Evolutionary conservation across 805 yeast genomes (phyloP).

Genomic region (Wickerhamomyces bovis): DNA sequence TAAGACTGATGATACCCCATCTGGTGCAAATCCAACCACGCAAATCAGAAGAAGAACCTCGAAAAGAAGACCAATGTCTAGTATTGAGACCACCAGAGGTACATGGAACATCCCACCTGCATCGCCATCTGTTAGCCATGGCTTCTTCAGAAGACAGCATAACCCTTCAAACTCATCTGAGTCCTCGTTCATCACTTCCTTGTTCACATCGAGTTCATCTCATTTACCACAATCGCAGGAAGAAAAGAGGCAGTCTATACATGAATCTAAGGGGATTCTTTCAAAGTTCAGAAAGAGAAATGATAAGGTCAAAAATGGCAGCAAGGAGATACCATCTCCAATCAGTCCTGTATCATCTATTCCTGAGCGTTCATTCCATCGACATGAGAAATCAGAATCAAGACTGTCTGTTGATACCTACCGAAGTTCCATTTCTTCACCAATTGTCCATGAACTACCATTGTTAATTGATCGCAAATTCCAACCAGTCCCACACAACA

Average conservation of each 20-base stretch:
- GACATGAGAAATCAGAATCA: neutral
- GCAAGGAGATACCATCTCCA: conserved; percentile 11
- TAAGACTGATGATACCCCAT: conserved; percentile 1
- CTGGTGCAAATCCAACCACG: neutral
- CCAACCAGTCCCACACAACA: conserved; percentile 30
- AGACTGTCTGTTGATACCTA: neutral
- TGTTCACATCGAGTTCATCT: conserved; percentile 33
- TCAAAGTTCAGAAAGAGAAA: conserved; percentile 18
- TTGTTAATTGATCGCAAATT: conserved; percentile 30
- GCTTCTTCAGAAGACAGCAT: conserved; percentile 61
- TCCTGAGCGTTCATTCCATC: neutral
- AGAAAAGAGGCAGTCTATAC: conserved; percentile 9
- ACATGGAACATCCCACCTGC: conserved; percentile 29
- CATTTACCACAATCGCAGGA: conserved; percentile 14
- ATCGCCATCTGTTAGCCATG: conserved; percentile 28
- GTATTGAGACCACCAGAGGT: conserved; percentile 26
- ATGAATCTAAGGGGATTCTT: conserved; percentile 17
- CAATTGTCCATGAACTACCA: conserved; percentile 5
- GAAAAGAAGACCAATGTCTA: conserved; percentile 30
- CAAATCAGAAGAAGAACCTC: neutral
- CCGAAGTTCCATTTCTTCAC: conserved; percentile 4
- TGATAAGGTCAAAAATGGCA: conserved; percentile 11
- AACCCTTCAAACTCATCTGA: conserved; percentile 59
- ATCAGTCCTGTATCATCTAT: conserved; percentile 11
- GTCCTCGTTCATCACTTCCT: conserved; percentile 35